Percentiles rank a stretch among this genome's conserved stretches.
These are phyloP conservation scores for Tagetes erecta DNA, from an alignment of 129 eudicot species.

Conservation along the genomic window DNA sequence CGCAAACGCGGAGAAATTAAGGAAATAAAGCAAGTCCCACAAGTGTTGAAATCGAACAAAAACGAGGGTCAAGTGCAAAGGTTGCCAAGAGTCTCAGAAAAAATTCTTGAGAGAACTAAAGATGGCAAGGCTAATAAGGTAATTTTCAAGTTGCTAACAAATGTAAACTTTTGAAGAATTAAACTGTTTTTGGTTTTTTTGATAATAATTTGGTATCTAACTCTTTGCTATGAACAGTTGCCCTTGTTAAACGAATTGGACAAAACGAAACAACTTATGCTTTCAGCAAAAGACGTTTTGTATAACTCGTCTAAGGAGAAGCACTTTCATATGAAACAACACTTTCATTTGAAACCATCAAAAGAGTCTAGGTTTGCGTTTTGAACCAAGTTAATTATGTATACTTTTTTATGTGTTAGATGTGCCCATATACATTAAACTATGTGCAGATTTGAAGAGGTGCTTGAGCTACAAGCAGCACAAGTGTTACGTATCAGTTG, in stretches of 20 bases:
- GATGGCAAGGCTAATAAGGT: neutral
- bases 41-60: constrained; percentile 1
- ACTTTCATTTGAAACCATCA: neutral
- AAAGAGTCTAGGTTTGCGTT: constrained; percentile 1
- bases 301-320: neutral
- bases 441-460: constrained; percentile 2
- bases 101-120: neutral
- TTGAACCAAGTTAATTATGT: neutral
- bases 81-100: neutral
- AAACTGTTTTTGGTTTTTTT: neutral
- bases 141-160: neutral
- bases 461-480: neutral
- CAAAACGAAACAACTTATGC: constrained; percentile 7
- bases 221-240: neutral
- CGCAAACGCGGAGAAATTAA: neutral
- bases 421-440: neutral
- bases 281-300: constrained; percentile 1
- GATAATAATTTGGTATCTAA: neutral
- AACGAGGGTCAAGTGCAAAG: constrained; percentile 2
- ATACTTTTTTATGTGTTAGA: neutral
- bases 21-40: neutral
- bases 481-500: neutral
- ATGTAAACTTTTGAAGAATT: neutral
- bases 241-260: neutral
- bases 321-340: neutral